Percentiles rank a stretch among this genome's conserved stretches.
These are phyloP conservation scores for Saprolegnia diclina DNA, from an alignment of 352 stramenopile genomes.

Conservation along the genomic window DNA sequence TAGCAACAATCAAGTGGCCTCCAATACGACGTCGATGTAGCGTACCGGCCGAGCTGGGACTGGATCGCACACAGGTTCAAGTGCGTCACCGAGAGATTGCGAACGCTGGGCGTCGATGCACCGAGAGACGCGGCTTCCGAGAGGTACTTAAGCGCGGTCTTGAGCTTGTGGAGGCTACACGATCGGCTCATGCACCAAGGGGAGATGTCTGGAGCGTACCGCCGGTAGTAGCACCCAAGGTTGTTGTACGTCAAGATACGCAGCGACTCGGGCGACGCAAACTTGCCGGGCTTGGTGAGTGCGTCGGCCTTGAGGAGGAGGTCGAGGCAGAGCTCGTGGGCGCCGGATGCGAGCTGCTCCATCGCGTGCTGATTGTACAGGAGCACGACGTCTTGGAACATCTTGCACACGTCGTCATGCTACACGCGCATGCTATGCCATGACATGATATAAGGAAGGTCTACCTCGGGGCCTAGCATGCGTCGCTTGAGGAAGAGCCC, in stretches of 20 bases:
- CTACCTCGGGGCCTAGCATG: constrained; percentile 47
- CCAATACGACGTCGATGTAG: neutral
- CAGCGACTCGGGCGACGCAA: constrained; percentile 53
- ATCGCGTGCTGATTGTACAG: constrained; percentile 76
- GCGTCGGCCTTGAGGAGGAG: constrained; percentile 69
- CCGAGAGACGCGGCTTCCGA: constrained; percentile 65
- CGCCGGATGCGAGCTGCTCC: constrained; percentile 45
- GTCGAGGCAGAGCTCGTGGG: constrained; percentile 60
- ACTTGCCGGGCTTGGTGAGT: constrained; percentile 61
- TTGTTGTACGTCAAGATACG: constrained; percentile 82
- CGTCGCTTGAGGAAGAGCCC: constrained; percentile 65
- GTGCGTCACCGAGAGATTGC: constrained; percentile 76
- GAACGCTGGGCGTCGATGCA: constrained; percentile 43
- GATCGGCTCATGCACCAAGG: neutral
- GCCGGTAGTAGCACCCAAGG: constrained; percentile 69
- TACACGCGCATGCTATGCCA: too few species aligned
- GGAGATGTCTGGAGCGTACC: too few species aligned
- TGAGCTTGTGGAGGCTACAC: constrained; percentile 57
- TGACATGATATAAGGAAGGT: constrained; percentile 32
- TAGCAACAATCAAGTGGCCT: neutral
- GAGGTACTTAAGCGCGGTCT: constrained; percentile 68
- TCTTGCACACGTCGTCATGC: constrained; percentile 42
- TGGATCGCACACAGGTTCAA: constrained; percentile 78
- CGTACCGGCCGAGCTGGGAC: constrained; percentile 48
- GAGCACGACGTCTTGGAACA: constrained; percentile 58